Base-by-base conservation (phyloP, 306 rosid genomes). In the Dalbergia cultrata region DNA sequence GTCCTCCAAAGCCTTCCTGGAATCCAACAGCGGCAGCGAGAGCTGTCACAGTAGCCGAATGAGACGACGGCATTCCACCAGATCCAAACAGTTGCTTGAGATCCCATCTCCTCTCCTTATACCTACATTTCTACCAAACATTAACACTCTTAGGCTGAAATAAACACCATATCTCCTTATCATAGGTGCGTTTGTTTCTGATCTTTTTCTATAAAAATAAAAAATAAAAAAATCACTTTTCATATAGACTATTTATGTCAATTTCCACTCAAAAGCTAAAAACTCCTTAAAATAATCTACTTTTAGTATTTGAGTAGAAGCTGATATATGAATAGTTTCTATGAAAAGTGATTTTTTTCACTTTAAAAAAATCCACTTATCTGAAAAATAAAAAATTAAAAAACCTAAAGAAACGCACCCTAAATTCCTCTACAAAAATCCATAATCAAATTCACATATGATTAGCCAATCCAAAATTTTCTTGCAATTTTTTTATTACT, bases 51-150 rank as follows among this genome's bases (percentile, higher is more conserved):
- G 99, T 92, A 0, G 99, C 86, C 18, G 99, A 95, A 95, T 95
- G 99, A 62, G 99, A 95, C 2, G 99, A 95, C 8, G 99, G 99
- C 99, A 95, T 95, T 86, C 99, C 99, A 8, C 99, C 99, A 21
- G 99, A 95, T 75, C 97, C 99, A 75, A 93, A 13, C 11, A 95
- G 91, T 77, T 82, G 88, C 87, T 93, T 95, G 22, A 88, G 84
- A 89, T 95, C 99, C 99, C 98, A 95, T 85, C 90, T 81, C 81
- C 84, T 92, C 85, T 95, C 98, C 83, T 86, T 93, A 83, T 88
- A 93, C 99, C 99, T 95, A 78, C 8, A 7, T 7, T 16, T 52
- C 58, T 14, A 52, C 58, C 58, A 52, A 52, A 52, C 58, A 52
- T 71, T 89, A 80, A 84, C 81, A 76, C 76, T 83, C 82, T 73